A percentile compares a stretch with the other conserved stretches of the same genome.
These are phyloP conservation scores for Pythium volutum DNA, from an alignment of 352 stramenopile genomes.

Conservation along the genomic window DNA sequence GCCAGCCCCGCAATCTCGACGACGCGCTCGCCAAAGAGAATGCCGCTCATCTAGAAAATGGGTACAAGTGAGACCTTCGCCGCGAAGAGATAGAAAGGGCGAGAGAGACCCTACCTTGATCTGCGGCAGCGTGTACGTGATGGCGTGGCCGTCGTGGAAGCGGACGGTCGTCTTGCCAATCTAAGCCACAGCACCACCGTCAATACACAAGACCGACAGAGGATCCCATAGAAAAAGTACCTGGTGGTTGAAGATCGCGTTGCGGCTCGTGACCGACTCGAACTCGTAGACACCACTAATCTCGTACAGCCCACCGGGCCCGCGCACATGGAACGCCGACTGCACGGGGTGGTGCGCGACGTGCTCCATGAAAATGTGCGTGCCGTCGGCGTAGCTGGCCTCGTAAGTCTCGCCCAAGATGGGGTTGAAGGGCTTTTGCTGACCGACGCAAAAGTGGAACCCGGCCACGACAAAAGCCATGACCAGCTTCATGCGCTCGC, in stretches of 20 bases:
- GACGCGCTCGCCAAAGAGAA: constrained; percentile 67
- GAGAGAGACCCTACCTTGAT: constrained; percentile 46
- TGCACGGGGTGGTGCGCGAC: constrained; percentile 69
- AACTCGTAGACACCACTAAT: constrained; percentile 68
- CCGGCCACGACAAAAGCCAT: constrained; percentile 69
- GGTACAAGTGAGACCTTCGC: too few relatives aligned
- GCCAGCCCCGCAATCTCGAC: constrained; percentile 59
- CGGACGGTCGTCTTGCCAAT: constrained; percentile 28
- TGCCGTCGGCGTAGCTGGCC: constrained; percentile 64
- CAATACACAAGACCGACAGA: not conserved
- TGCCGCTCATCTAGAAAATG: constrained; percentile 46
- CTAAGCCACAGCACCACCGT: not conserved
- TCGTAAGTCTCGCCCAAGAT: constrained; percentile 81
- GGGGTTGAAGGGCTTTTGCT: constrained; percentile 81
- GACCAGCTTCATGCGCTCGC: constrained; percentile 68
- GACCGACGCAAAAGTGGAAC: constrained; percentile 68
- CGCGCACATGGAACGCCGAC: constrained; percentile 51
- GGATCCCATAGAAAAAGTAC: too few relatives aligned
- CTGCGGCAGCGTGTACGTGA: constrained; percentile 69
- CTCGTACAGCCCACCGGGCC: constrained; percentile 46
- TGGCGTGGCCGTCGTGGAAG: constrained; percentile 50
- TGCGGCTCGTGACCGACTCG: constrained; percentile 61
- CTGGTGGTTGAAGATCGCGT: constrained; percentile 71
- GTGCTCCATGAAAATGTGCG: constrained; percentile 68
- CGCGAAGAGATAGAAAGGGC: not conserved